phyloP scores from a whole-genome alignment of 2,329 filamentous ascomycete genomes.

The Xylariaceae sp. region DNA sequence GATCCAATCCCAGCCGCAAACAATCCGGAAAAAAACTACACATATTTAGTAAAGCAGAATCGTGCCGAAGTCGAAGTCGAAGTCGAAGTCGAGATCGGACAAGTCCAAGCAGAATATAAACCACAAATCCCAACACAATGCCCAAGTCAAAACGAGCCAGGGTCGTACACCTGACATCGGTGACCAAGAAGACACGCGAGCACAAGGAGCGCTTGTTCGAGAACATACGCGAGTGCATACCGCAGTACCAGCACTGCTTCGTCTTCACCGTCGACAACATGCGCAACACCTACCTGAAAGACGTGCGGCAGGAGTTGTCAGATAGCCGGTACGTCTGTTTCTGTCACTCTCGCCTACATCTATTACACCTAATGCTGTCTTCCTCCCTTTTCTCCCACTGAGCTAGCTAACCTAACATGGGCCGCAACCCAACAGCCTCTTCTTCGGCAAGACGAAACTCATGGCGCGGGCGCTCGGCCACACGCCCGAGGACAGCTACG shows the following conservation, averaged over 20 bases:
- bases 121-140: slow-evolving; percentile 61
- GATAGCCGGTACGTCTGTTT: slow-evolving; percentile 73
- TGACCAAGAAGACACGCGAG: slow-evolving; percentile 90
- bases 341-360: slow-evolving; percentile 69
- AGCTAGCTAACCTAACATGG: neutral
- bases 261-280: slow-evolving; percentile 96
- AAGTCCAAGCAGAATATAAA: neutral
- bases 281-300: slow-evolving; percentile 95
- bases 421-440: slow-evolving; percentile 64
- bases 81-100: neutral
- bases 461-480: slow-evolving; percentile 94
- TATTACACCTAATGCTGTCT: slow-evolving; percentile 62
- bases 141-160: slow-evolving; percentile 94
- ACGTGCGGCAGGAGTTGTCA: slow-evolving; percentile 81
- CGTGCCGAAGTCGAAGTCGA: too few species aligned
- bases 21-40: too few species aligned
- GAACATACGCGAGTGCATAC: slow-evolving; percentile 83
- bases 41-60: too few species aligned
- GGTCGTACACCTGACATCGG: slow-evolving; percentile 88
- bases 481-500: slow-evolving; percentile 77
- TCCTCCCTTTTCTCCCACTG: slow-evolving; percentile 2
- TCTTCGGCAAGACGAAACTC: slow-evolving; percentile 99
- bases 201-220: slow-evolving; percentile 88
- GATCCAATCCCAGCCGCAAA: too few species aligned
- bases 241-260: slow-evolving; percentile 88